phyloP scores from a whole-genome alignment of 164 flowering plant genomes.

The Kingdonia uniflora region DNA sequence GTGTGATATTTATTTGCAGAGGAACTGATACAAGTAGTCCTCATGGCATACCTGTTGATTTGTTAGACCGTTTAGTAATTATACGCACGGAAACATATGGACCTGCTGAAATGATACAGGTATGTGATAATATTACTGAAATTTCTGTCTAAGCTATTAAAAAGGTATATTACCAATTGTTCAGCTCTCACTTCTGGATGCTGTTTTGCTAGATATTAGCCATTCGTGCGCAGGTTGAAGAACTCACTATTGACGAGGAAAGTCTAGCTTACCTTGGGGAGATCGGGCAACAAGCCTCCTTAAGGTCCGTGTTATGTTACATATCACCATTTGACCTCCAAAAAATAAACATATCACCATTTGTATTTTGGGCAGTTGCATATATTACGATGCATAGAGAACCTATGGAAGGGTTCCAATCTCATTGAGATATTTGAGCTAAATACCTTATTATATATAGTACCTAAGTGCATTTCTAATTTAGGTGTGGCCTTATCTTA shows the following conservation, averaged over 20 bases:
- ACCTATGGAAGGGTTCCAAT: too few species aligned
- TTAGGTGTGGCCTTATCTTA: too few species aligned
- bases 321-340: too few species aligned
- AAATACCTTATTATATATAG: too few species aligned
- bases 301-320: constrained; percentile 37
- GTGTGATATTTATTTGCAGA: constrained; percentile 30
- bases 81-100: constrained; percentile 76
- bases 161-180: not conserved
- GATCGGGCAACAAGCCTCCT: constrained; percentile 75
- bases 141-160: not conserved
- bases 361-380: not conserved
- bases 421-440: too few species aligned
- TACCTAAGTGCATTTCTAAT: too few species aligned
- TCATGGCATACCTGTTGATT: constrained; percentile 96
- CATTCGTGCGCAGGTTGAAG: constrained; percentile 89
- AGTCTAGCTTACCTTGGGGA: constrained; percentile 83
- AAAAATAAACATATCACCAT: too few species aligned
- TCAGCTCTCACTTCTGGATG: constrained; percentile 2
- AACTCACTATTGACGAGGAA: constrained; percentile 70
- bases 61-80: constrained; percentile 81
- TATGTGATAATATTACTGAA: constrained; percentile 6
- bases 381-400: too few species aligned
- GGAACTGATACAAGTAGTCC: constrained; percentile 94
- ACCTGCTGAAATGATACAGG: constrained; percentile 97
- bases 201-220: constrained; percentile 62